Percentiles rank a stretch among this genome's conserved stretches.
Conservation (phyloP, 75 land plant species). For the Pseudotsuga menziesii region DNA sequence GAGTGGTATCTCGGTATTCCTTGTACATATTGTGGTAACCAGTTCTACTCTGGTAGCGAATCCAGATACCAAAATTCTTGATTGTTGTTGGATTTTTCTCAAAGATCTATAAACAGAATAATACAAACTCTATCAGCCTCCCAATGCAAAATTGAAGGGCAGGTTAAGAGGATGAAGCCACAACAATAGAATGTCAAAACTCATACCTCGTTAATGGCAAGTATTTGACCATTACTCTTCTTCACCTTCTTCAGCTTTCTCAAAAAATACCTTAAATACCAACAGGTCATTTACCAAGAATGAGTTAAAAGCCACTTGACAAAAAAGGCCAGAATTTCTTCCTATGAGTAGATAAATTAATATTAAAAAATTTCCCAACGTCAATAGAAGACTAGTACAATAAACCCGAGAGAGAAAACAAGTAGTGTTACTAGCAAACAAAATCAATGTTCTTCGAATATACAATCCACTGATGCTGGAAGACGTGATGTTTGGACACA, state of each 20-base stretch:
- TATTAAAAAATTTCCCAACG: too few species aligned
- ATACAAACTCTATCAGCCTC: neutral
- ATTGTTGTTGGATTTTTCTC: constrained; percentile 66
- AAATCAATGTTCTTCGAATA: neutral
- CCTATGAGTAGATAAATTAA: too few species aligned
- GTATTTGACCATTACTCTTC: constrained; percentile 85
- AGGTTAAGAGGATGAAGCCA: neutral
- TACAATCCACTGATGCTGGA: too few species aligned
- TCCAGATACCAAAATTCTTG: constrained; percentile 74
- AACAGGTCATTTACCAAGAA: neutral
- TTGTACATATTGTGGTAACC: constrained; percentile 89
- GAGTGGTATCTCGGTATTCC: constrained; percentile 71
- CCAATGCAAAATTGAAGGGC: neutral
- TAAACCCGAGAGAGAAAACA: too few species aligned
- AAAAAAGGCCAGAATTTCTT: too few species aligned
- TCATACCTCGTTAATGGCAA: constrained; percentile 82
- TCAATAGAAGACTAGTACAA: too few species aligned
- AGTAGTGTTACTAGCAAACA: too few species aligned
- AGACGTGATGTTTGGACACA: neutral
- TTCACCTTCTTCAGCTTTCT: constrained; percentile 92
- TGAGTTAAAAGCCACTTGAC: too few species aligned
- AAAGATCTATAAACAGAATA: constrained; percentile 35
- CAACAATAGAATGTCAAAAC: neutral
- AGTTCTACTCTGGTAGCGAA: constrained; percentile 70
- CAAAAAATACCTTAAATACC: constrained; percentile 63